Evolutionary conservation across 78 protist species (phyloP).

Genomic region (Polysphondylium violaceum): DNA sequence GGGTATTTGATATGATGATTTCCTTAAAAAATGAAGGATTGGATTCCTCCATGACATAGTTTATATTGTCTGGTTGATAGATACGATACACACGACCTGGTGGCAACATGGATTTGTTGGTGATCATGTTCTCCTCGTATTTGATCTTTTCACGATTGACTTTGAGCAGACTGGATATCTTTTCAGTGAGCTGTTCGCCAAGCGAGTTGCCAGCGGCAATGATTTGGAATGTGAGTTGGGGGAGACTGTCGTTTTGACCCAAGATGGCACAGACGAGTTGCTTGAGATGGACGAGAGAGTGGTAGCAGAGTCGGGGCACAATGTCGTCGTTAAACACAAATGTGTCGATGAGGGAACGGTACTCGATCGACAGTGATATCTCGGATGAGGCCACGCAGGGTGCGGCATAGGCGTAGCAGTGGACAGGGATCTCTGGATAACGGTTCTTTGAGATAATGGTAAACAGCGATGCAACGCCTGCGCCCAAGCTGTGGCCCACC

Average conservation of each 20-base stretch:
- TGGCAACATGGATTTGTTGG: conserved; percentile 50
- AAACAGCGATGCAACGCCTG: conserved; percentile 58
- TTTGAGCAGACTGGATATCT: conserved; percentile 30
- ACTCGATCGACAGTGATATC: conserved; percentile 33
- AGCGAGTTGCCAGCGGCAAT: conserved; percentile 61
- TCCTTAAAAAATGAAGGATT: conserved; percentile 71
- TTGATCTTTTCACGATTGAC: conserved; percentile 40
- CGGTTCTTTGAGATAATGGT: conserved; percentile 28
- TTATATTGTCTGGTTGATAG: conserved; percentile 30
- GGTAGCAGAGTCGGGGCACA: conserved; percentile 73
- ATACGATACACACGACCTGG: conserved; percentile 73
- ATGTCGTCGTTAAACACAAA: conserved; percentile 75
- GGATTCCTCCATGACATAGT: conserved; percentile 70
- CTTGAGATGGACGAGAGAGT: conserved; percentile 59
- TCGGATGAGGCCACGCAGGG: conserved; percentile 67
- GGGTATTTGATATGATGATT: conserved; percentile 68
- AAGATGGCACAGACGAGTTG: conserved; percentile 19
- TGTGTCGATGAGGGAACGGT: conserved; percentile 30
- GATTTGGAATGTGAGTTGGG: conserved; percentile 43
- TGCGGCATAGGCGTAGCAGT: conserved; percentile 79
- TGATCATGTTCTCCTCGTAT: not conserved
- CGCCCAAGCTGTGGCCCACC: conserved; percentile 78
- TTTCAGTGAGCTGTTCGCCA: conserved; percentile 57
- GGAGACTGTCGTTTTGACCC: conserved; percentile 28
- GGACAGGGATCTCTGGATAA: conserved; percentile 65